Conservation (phyloP, 768 basidiomycete species). For the Boletales sp. region DNA sequence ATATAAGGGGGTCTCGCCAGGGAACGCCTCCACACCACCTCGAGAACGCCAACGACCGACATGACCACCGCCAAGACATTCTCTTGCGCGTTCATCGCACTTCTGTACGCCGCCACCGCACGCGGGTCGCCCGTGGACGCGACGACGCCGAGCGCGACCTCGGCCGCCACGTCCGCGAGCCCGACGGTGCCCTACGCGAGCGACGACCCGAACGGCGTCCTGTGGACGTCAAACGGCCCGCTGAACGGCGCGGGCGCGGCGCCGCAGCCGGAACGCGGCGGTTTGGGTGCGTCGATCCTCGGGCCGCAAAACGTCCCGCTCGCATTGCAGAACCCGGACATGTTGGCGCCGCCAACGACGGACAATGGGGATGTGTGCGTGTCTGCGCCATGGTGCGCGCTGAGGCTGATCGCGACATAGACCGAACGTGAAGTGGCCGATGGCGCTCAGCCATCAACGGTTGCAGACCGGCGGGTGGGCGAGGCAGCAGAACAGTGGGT, state of each 20-base stretch:
- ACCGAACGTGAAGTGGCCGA: constrained; percentile 56
- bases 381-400: neutral
- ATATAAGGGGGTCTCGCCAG: too few species aligned
- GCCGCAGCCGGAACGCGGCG: constrained; percentile 40
- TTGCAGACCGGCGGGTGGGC: constrained; percentile 59
- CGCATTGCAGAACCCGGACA: constrained; percentile 54
- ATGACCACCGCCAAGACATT: constrained; percentile 3
- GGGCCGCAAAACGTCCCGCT: constrained; percentile 54
- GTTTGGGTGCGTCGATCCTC: constrained; percentile 43
- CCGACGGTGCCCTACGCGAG: constrained; percentile 42
- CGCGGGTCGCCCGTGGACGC: neutral
- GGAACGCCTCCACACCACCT: too few species aligned
- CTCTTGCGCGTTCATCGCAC: neutral
- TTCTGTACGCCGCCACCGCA: constrained; percentile 5
- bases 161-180: constrained; percentile 26
- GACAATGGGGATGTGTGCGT: constrained; percentile 48
- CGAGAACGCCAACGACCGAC: neutral
- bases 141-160: constrained; percentile 3
- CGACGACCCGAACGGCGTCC: constrained; percentile 39
- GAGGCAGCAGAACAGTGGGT: constrained; percentile 50
- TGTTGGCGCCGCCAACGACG: constrained; percentile 55
- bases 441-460: constrained; percentile 53
- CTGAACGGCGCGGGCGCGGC: constrained; percentile 8
- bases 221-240: constrained; percentile 30
- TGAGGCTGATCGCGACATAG: constrained; percentile 11